Percentiles rank a stretch among this genome's conserved stretches.
These are phyloP conservation scores for Exophiala sp. DNA, from an alignment of 2,329 filamentous ascomycete species.

Conservation along the genomic window DNA sequence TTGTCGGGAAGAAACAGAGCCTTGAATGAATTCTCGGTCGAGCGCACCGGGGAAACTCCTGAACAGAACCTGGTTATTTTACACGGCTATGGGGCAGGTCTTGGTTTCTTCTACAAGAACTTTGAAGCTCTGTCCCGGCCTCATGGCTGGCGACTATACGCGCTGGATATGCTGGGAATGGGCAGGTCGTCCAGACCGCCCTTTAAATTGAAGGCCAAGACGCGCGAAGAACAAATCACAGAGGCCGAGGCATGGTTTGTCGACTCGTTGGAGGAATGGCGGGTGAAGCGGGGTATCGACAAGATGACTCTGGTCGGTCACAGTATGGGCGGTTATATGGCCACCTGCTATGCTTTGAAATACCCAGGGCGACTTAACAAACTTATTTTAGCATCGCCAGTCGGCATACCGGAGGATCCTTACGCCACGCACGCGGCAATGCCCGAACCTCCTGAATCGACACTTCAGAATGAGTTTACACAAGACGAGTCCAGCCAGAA, in stretches of 20 bases:
- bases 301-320: constrained; percentile 91
- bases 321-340: constrained; percentile 89
- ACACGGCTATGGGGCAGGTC: constrained; percentile 90
- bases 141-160: constrained; percentile 80
- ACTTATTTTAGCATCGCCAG: constrained; percentile 87
- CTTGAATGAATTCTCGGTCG: constrained; percentile 88
- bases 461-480: constrained; percentile 69
- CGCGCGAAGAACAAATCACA: constrained; percentile 68
- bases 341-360: constrained; percentile 90
- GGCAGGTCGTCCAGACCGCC: constrained; percentile 76
- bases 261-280: constrained; percentile 94
- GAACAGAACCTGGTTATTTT: constrained; percentile 91
- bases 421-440: constrained; percentile 76
- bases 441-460: constrained; percentile 68
- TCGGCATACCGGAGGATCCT: constrained; percentile 90
- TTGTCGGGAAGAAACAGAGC: constrained; percentile 79
- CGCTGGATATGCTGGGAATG: constrained; percentile 93
- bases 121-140: constrained; percentile 78
- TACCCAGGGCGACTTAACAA: constrained; percentile 94
- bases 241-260: constrained; percentile 96
- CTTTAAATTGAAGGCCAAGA: constrained; percentile 80
- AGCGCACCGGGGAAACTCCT: constrained; percentile 69
- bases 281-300: constrained; percentile 78
- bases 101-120: constrained; percentile 98
- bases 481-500: constrained; percentile 55